A percentile compares a stretch with the other conserved stretches of the same genome.
phyloP scores from a whole-genome alignment of 2,329 filamentous ascomycete species.

The Exophiala alcalophila region DNA sequence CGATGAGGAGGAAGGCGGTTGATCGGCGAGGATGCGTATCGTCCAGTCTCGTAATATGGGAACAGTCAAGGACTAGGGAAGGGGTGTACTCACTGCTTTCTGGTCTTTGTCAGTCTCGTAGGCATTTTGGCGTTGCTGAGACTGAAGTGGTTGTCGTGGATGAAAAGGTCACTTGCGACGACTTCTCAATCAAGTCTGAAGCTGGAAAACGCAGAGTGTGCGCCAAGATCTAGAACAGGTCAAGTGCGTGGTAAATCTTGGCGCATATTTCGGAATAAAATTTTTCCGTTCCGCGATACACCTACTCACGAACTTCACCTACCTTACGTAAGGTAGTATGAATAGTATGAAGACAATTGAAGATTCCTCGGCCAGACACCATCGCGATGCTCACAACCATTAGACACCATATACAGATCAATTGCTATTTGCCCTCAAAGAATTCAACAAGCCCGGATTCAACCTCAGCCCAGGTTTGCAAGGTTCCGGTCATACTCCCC shows the following conservation, averaged over 20 bases:
- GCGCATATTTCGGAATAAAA: neutral
- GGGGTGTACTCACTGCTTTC: constrained; percentile 43
- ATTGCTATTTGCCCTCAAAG: constrained; percentile 47
- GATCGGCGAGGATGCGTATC: constrained; percentile 15
- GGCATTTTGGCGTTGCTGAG: constrained; percentile 47
- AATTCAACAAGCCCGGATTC: constrained; percentile 59
- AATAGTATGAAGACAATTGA: too few species aligned
- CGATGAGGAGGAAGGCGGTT: neutral
- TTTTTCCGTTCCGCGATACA: constrained; percentile 2
- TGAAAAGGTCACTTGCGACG: constrained; percentile 1
- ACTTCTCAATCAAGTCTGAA: constrained; percentile 3
- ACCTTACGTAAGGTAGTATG: too few species aligned
- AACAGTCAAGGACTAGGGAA: neutral
- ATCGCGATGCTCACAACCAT: too few species aligned
- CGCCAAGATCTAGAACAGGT: constrained; percentile 2
- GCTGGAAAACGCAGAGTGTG: constrained; percentile 6
- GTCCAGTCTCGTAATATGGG: too few species aligned
- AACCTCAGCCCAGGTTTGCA: constrained; percentile 54
- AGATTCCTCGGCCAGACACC: too few species aligned
- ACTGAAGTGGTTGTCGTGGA: constrained; percentile 21
- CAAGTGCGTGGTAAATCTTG: constrained; percentile 9
- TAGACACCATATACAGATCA: too few species aligned
- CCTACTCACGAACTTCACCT: too few species aligned
- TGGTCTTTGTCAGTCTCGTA: constrained; percentile 51
- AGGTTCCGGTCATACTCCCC: constrained; percentile 59